Evolutionary conservation across 2,329 filamentous ascomycete genomes (phyloP), one percentile per base, ranked within the genome.

Genomic region (Clonostachys rosea): DNA sequence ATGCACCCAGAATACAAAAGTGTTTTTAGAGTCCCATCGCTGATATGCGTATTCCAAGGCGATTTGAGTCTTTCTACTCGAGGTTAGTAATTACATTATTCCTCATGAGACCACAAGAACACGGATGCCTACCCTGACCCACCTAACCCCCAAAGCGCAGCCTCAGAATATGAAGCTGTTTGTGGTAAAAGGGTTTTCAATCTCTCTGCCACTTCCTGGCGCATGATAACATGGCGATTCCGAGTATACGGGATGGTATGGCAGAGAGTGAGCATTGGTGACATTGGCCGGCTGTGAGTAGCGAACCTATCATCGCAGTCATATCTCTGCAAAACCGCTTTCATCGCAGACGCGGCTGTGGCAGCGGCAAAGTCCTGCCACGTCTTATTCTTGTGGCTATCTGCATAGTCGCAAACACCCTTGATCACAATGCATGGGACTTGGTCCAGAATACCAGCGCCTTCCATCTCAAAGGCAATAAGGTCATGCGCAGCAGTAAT

Each of bases 301-400:
- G 9, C 4, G 9, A 10, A 30, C 9, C 24, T 30, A 9, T 10
- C 8, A 30, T 30, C 8, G 9, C 24, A 8, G 30, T 18, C 20
- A 14, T 36, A 45, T n/a, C 13, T 12, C 14, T 45, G 10, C 8
- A 48, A 43, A 16, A 48, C 35, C 13, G 42, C 46, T 34, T 45
- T 72, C 10, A 36, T 16, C 9, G n/a, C 17, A 5, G 49, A 64
- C 17, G 68, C 67, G 0, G 68, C 68, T 0, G 62, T 64, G 0
- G 60, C 64, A 1, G 69, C 64, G 0, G 68, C 67, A 53, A 65
- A 72, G 3, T 51, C 17, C 45, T 71, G 66, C 68, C 66, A 72
- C 2, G n/a, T 47, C 24, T 53, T 54, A 14, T 54, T 49, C 39
- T 57, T 55, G 11, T 58, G 52, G 17, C 49, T 48, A 7, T 60